Base-by-base conservation (phyloP, 169 alveolate species). In the Eimeria sp. region DNA sequence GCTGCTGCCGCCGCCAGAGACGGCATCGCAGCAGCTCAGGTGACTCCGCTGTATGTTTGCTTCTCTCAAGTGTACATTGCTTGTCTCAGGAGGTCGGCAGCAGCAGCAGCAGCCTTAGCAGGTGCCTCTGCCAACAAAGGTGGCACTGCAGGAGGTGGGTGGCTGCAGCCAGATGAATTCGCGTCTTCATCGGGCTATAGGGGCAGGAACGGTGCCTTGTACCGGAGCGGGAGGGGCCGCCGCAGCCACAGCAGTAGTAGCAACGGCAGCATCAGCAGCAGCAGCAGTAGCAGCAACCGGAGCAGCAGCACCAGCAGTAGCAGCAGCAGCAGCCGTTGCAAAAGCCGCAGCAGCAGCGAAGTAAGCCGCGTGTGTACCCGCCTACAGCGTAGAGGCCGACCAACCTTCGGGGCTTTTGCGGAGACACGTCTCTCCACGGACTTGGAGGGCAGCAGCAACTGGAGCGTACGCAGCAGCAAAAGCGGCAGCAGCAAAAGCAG, bases 1-100 rank as follows among this genome's bases (percentile, higher is more conserved):
- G 94, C 91, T 54, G 91, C 72, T 51, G 94, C 94, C 25, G 94
- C 83, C 65, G 83, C 92, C 20, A 30, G 58, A 27, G 92, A 58
- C 49, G 92, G 76, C 27, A 14, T n/a, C 11, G 57, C 94, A 63
- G 83, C 51, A 22, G 83, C 63, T 5, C 76, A 47, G 5, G 94
- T 63, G 45, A 84, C 13, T 45, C 91, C 91, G 57, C n/a, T 57
- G 76, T 83, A 83, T 20, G 75, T 83, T 18, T 83, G 91, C 51
- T 54, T 83, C 43, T 83, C 91, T 18, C 91, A 67, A 61, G 91
- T 57, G 49, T 57, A 83, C 57, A 58, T 67, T 18, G 91, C 91
- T 11, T 83, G 91, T 43, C 57, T 83, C 11, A 14, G 83, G 83
- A 51, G 94, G 45, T 61, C 72, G 65, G 83, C 45, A 87, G 65